Evolutionary conservation across 2,329 filamentous ascomycete genomes (phyloP).

Genomic region (Myriosclerotinia duriaeana): DNA sequence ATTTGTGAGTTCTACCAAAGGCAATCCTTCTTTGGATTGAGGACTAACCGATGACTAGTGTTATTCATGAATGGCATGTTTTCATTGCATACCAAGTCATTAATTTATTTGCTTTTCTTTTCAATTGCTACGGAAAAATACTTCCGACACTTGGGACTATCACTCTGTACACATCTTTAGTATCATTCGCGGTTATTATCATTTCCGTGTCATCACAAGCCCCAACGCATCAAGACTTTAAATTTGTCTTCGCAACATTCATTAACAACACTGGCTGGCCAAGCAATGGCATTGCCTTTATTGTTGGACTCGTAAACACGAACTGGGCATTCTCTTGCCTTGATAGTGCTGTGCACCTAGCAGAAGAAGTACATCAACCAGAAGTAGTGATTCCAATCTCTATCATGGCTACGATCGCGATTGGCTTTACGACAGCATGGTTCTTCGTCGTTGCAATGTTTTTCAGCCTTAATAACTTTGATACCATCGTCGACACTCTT

Average conservation of each 20-base stretch:
- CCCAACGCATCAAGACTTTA: constrained; percentile 19
- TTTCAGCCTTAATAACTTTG: constrained; percentile 23
- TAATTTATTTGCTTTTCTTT: constrained; percentile 20
- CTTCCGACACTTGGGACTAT: constrained; percentile 17
- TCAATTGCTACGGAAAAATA: constrained; percentile 20
- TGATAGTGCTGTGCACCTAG: constrained; percentile 21
- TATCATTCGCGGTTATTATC: constrained; percentile 18
- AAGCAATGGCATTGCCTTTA: constrained; percentile 23
- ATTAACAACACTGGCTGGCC: constrained; percentile 24
- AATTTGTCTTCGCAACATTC: constrained; percentile 26
- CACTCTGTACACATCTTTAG: constrained; percentile 21
- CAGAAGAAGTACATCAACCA: constrained; percentile 23
- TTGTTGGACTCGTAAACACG: constrained; percentile 23
- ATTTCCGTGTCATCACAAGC: constrained; percentile 15
- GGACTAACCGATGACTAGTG: background rate
- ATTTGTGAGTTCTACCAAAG: constrained; percentile 9
- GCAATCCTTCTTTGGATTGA: background rate
- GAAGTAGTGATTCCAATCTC: constrained; percentile 21
- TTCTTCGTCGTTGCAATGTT: constrained; percentile 22
- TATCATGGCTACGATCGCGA: constrained; percentile 20
- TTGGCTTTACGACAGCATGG: constrained; percentile 21
- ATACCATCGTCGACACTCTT: constrained; percentile 14
- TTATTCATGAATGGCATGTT: constrained; percentile 16
- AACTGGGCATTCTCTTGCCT: constrained; percentile 24
- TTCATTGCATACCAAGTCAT: constrained; percentile 20